Conservation (phyloP, 2,329 filamentous ascomycete genomes). For the Hymenoscyphus linearis region DNA sequence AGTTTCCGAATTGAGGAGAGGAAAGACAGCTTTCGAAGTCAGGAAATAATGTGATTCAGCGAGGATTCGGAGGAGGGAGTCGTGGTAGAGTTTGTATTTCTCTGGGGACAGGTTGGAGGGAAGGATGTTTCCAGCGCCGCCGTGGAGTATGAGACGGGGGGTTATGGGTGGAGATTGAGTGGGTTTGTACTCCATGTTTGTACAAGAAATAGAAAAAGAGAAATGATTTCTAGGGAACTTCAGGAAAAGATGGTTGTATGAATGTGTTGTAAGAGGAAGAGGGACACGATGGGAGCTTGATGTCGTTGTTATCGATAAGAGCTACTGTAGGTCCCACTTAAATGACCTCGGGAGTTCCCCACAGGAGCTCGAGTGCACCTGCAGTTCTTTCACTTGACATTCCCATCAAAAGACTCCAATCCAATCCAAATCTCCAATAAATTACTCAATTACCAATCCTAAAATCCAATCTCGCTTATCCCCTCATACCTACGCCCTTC, state of each 20-base stretch:
- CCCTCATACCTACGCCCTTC: too few relatives aligned
- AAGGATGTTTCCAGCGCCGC: constrained; percentile 66
- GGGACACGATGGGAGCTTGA: background rate
- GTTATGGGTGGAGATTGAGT: constrained; percentile 12
- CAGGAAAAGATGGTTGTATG: background rate
- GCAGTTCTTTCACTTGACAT: too few relatives aligned
- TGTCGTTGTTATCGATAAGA: background rate
- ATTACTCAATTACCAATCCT: too few relatives aligned
- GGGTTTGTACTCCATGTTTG: constrained; percentile 21
- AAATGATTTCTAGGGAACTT: background rate
- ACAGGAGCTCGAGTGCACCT: background rate
- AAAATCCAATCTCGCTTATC: too few relatives aligned
- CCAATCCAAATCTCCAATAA: too few relatives aligned
- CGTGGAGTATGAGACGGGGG: constrained; percentile 39
- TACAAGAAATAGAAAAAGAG: background rate
- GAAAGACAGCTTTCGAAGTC: constrained; percentile 55
- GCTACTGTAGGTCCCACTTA: background rate
- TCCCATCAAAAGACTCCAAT: too few relatives aligned
- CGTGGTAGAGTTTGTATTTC: constrained; percentile 53
- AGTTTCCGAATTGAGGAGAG: constrained; percentile 22
- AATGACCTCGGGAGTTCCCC: background rate
- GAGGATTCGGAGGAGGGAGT: constrained; percentile 58
- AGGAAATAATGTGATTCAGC: constrained; percentile 39
- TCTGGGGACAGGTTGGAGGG: constrained; percentile 53
- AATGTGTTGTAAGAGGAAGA: background rate